A percentile compares a stretch with the other conserved stretches of the same genome.
Conservation (phyloP, 768 basidiomycete species). For the Trametes punicea region DNA sequence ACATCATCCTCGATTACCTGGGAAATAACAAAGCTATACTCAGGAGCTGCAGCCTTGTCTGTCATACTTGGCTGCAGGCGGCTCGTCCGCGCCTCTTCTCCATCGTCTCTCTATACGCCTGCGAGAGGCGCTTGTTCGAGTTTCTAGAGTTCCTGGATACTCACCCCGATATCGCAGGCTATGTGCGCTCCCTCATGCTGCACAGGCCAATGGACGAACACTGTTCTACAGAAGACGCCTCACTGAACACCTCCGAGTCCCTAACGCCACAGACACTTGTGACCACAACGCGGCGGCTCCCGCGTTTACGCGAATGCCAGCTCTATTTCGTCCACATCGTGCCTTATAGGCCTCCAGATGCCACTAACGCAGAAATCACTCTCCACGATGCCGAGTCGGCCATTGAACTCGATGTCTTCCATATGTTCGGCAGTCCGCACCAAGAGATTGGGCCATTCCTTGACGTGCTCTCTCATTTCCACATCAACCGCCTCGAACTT, state of each 20-base stretch:
- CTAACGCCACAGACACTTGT: not conserved
- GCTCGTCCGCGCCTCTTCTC: slow-evolving; percentile 2
- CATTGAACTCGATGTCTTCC: not conserved
- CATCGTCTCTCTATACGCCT: slow-evolving; percentile 1
- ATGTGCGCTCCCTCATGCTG: slow-evolving; percentile 4
- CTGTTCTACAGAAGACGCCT: not conserved
- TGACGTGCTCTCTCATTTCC: slow-evolving; percentile 2
- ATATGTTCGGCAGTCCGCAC: slow-evolving; percentile 3
- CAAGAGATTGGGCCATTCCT: slow-evolving; percentile 3
- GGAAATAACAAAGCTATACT: not conserved
- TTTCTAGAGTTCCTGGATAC: not conserved
- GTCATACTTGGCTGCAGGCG: not conserved
- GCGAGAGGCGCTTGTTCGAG: not conserved
- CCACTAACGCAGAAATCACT: not conserved
- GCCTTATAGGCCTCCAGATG: not conserved
- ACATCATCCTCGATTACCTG: slow-evolving; percentile 3
- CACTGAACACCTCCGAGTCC: not conserved
- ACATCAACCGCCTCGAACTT: slow-evolving; percentile 10
- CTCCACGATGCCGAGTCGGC: not conserved
- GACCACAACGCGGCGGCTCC: not conserved
- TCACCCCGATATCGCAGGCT: not conserved
- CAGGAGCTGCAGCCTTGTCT: slow-evolving; percentile 8
- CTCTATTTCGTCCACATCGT: slow-evolving; percentile 8
- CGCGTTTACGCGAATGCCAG: slow-evolving; percentile 3
- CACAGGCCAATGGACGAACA: slow-evolving; percentile 4